Evolutionary conservation across 768 basidiomycete species (phyloP).

Genomic region (Termitomyces titanicus): DNA sequence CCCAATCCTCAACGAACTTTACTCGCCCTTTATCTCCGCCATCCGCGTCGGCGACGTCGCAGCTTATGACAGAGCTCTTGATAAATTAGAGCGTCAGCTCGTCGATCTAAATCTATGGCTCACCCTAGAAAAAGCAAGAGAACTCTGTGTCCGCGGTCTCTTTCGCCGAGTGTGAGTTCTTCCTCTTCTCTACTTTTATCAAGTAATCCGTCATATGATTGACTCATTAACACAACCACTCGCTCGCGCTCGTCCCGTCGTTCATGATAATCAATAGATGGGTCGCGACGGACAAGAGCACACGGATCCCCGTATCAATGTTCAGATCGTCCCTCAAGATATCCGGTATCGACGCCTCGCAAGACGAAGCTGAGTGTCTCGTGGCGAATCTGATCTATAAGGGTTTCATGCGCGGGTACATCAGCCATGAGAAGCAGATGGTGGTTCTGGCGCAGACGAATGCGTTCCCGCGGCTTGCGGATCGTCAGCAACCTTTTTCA

Average conservation of each 20-base stretch:
- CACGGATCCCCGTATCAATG: constrained; percentile 76
- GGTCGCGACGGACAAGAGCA: constrained; percentile 68
- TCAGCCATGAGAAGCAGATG: constrained; percentile 93
- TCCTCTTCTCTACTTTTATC: background rate
- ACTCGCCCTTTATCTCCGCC: constrained; percentile 75
- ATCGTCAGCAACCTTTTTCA: constrained; percentile 54
- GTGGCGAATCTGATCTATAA: constrained; percentile 95
- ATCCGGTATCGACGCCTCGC: constrained; percentile 64
- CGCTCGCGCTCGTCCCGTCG: background rate
- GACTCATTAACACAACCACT: background rate
- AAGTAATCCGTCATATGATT: constrained; percentile 2
- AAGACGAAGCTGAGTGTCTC: constrained; percentile 89
- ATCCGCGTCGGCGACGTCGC: constrained; percentile 75
- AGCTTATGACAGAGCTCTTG: constrained; percentile 78
- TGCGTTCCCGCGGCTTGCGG: constrained; percentile 75
- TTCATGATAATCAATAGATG: constrained; percentile 47
- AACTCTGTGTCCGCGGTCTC: constrained; percentile 79
- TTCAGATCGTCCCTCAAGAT: constrained; percentile 76
- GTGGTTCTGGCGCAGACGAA: constrained; percentile 81
- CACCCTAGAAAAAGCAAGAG: constrained; percentile 83
- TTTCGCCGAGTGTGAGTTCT: constrained; percentile 70
- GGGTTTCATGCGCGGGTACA: constrained; percentile 91
- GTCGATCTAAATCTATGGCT: constrained; percentile 88
- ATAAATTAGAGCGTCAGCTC: constrained; percentile 64
- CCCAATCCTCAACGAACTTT: constrained; percentile 69